Base-by-base conservation (phyloP, 352 stramenopile genomes). In the Globisporangium middletonii region DNA sequence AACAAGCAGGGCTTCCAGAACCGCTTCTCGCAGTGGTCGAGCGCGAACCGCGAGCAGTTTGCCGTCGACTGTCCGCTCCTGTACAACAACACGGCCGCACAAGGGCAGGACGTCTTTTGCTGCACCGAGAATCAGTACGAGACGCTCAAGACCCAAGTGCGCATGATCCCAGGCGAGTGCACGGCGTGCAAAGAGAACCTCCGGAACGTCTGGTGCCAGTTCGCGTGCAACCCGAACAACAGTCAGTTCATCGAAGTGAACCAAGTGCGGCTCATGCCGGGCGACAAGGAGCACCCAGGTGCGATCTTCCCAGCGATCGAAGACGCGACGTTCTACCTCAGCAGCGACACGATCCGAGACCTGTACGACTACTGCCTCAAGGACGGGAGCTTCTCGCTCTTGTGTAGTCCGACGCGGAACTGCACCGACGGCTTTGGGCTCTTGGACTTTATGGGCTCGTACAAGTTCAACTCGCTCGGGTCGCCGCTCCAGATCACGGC, bases 51-150 rank as follows among this genome's bases (percentile, higher is more conserved):
- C 49, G 67, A 73, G 2, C 73, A 79, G 38, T 92, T 93, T 62
- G 65, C 86, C 49, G 53, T 67, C 16, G 81, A 92, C 55, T 93
- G 83, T 43, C 75, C 81, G 6, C 16, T 88, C 30, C 59, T 93
- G 45, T 93, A 90, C 60, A 75, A 86, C 18, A 63, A 82, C 26
- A 86, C 74, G 16, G 66, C 90, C 43, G 64, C 66, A 35, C 62
- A 74, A 46, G 69, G 63, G 19, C 43, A 86, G 42, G 72, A 89
- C 44, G 70, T 82, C 16, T 48, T 93, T 13, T 93, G 83, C 65
- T 93, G 83, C 64, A 92, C 83, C 0, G 81, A 93, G 59, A 69
- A 57, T n/a, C 81, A 93, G 61, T 93, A 89, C 53, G 61, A 72
- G 46, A 68, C 58, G 8, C 61, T 93, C 41, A 77, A 82, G 55